These are phyloP conservation scores for Aspergillus latus DNA, from an alignment of 2,329 filamentous ascomycete genomes.

Conservation along the genomic window DNA sequence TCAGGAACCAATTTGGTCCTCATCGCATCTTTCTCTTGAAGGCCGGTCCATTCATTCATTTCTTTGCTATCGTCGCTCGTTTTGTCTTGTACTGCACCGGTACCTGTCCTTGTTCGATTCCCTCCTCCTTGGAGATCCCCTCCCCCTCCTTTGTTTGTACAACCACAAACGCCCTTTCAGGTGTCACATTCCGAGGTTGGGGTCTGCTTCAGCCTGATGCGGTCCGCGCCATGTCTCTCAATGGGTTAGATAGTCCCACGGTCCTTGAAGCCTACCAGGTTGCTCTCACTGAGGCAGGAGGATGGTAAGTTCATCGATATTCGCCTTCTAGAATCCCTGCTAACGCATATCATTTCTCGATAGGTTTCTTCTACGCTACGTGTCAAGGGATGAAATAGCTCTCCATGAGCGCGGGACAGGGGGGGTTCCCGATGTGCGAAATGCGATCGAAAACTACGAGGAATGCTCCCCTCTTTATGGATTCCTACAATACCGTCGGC, in stretches of 20 bases:
- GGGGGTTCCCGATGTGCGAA: slow-evolving; percentile 80
- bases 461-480: slow-evolving; percentile 89
- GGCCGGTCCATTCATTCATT: background rate
- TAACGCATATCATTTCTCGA: slow-evolving; percentile 13
- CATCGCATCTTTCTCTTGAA: background rate
- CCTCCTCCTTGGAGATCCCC: slow-evolving; percentile 8
- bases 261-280: slow-evolving; percentile 83
- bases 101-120: slow-evolving; percentile 3
- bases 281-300: slow-evolving; percentile 78
- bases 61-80: slow-evolving; percentile 2
- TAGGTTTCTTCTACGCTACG: slow-evolving; percentile 94
- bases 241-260: slow-evolving; percentile 80
- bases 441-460: slow-evolving; percentile 72
- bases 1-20: background rate
- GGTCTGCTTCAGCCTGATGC: slow-evolving; percentile 29
- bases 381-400: slow-evolving; percentile 81
- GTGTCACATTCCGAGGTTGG: slow-evolving; percentile 9
- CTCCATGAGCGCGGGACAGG: slow-evolving; percentile 74
- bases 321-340: background rate
- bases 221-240: slow-evolving; percentile 75
- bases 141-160: slow-evolving; percentile 16
- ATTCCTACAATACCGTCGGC: slow-evolving; percentile 82
- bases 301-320: slow-evolving; percentile 69
- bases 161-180: slow-evolving; percentile 12
- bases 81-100: background rate